phyloP scores from a whole-genome alignment of 306 rosid species.

The Cotoneaster glaucophyllus region DNA sequence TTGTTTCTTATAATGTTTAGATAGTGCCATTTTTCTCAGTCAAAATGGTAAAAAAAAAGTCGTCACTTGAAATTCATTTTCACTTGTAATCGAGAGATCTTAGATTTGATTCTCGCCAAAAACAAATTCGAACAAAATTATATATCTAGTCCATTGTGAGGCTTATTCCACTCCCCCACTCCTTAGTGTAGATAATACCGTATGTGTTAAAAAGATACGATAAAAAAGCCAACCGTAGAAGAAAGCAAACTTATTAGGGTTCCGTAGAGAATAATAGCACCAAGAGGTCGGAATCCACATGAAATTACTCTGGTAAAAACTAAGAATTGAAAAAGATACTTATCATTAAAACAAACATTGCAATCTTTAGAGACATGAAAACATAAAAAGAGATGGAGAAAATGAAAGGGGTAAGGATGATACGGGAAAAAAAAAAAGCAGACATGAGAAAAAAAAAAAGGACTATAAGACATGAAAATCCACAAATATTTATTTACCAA shows the following conservation, averaged over 20 bases:
- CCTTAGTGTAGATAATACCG: no score
- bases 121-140: no score
- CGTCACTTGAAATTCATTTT: no score
- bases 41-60: no score
- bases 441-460: no score
- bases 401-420: not conserved
- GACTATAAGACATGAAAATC: not conserved
- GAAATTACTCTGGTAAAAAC: not conserved
- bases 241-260: not conserved
- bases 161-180: not conserved
- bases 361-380: not conserved
- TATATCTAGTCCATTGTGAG: no score
- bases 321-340: not conserved
- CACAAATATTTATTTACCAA: not conserved
- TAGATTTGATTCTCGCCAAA: accelerated
- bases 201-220: no score
- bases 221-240: not conserved
- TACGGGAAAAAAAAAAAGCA: not conserved
- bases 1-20: no score
- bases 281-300: not conserved
- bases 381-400: not conserved
- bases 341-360: not conserved
- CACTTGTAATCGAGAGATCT: not conserved
- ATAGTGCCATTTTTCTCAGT: no score
- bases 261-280: not conserved